Conservation (phyloP, 148 eudicot species). For the Arbutus unedo region DNA sequence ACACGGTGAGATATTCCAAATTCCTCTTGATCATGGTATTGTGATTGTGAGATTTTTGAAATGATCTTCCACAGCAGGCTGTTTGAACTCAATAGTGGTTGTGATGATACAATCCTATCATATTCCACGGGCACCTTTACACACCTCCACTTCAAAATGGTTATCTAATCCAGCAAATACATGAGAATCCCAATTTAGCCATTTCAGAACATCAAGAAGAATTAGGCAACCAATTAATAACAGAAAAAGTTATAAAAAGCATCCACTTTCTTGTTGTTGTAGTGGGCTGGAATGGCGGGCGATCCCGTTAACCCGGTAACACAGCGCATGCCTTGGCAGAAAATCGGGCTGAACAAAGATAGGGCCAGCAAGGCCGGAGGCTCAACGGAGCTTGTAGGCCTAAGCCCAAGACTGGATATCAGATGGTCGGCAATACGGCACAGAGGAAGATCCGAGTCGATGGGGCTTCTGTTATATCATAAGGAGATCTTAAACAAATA, state of each 20-base stretch:
- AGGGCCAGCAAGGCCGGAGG: no score
- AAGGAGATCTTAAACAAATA: no score
- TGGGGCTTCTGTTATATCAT: no score
- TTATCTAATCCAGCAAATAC: neutral
- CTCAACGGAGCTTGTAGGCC: no score
- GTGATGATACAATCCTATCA: neutral
- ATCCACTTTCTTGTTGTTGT: neutral
- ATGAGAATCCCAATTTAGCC: neutral
- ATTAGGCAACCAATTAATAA: constrained; percentile 1
- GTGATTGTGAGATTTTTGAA: neutral
- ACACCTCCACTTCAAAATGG: constrained; percentile 3
- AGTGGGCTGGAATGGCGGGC: no score
- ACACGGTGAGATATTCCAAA: constrained; percentile 4
- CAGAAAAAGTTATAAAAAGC: neutral
- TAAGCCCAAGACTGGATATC: no score
- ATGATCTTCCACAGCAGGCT: neutral
- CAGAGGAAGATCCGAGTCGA: no score
- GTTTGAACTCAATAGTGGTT: neutral
- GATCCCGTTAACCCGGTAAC: no score
- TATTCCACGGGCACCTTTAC: neutral
- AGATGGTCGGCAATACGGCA: no score
- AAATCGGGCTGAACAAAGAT: no score
- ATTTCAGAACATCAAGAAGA: neutral
- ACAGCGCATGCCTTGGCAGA: no score
- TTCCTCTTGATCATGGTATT: constrained; percentile 3